A percentile compares a stretch with the other conserved stretches of the same genome.
Conservation (phyloP, 1,284 basidiomycete species). For the Hemileia vastatrix region DNA sequence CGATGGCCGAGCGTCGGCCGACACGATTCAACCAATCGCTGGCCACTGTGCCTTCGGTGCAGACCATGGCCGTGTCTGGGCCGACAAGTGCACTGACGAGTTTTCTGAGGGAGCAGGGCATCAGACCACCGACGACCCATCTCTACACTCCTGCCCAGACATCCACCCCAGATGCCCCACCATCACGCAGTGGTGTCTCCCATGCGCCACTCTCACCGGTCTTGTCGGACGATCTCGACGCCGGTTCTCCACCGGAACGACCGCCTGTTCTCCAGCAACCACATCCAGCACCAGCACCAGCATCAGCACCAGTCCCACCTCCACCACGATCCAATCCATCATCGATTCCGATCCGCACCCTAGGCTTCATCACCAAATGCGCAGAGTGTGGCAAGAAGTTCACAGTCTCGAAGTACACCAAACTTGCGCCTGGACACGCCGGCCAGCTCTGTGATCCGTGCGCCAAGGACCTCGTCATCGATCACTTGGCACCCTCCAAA, state of each 20-base stretch:
- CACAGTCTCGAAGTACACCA: conserved; percentile 66
- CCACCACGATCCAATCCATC: conserved; percentile 30
- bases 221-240: too few relatives aligned
- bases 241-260: neutral
- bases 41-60: too few relatives aligned
- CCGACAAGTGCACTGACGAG: conserved; percentile 85
- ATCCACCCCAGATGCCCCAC: too few relatives aligned
- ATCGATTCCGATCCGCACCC: conserved; percentile 51
- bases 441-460: conserved; percentile 72
- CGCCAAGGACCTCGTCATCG: too few relatives aligned
- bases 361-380: conserved; percentile 73
- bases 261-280: conserved; percentile 38
- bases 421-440: conserved; percentile 57
- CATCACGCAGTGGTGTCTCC: too few relatives aligned
- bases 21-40: too few relatives aligned
- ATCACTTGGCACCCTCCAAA: too few relatives aligned
- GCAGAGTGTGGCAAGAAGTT: conserved; percentile 73
- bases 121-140: too few relatives aligned
- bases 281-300: conserved; percentile 48
- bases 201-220: too few relatives aligned
- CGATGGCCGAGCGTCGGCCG: too few relatives aligned
- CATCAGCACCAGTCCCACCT: conserved; percentile 56
- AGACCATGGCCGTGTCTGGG: too few relatives aligned
- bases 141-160: too few relatives aligned
- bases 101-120: conserved; percentile 75